Evolutionary conservation across 352 stramenopile species (phyloP).

Genomic region (Globisporangium uncinulatum): DNA sequence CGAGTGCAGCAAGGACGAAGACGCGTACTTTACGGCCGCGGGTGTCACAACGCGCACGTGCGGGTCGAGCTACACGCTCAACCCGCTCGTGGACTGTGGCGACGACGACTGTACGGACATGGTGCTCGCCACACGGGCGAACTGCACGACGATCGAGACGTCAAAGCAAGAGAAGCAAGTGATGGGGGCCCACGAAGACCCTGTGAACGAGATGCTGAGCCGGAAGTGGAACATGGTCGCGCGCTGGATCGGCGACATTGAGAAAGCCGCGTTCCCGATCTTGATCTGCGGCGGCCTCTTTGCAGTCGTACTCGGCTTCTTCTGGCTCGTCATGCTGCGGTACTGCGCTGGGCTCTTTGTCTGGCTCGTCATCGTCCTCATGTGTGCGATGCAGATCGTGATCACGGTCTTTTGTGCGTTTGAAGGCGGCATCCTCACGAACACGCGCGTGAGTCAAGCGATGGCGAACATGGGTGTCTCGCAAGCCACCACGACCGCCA

Average conservation of each 20-base stretch:
- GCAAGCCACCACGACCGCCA: slow-evolving; percentile 18
- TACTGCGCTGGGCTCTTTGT: slow-evolving; percentile 78
- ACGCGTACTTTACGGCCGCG: slow-evolving; percentile 21
- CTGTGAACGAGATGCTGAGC: slow-evolving; percentile 53
- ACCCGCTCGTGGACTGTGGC: slow-evolving; percentile 50
- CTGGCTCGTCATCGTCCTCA: slow-evolving; percentile 67
- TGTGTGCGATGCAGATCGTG: slow-evolving; percentile 57
- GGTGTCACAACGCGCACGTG: slow-evolving; percentile 27
- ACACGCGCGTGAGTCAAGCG: slow-evolving; percentile 33
- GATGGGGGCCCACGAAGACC: slow-evolving; percentile 33
- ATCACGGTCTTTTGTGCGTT: slow-evolving; percentile 77
- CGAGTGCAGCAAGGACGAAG: slow-evolving; percentile 47
- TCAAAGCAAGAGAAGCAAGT: slow-evolving; percentile 35
- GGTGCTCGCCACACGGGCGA: slow-evolving; percentile 28
- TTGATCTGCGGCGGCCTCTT: slow-evolving; percentile 69
- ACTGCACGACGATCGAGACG: slow-evolving; percentile 52
- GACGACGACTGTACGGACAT: slow-evolving; percentile 39
- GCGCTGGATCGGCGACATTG: slow-evolving; percentile 69
- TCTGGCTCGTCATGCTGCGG: slow-evolving; percentile 71
- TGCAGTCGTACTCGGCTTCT: slow-evolving; percentile 56
- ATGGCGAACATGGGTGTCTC: slow-evolving; percentile 52
- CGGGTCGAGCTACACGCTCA: slow-evolving; percentile 30
- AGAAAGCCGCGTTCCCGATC: slow-evolving; percentile 74
- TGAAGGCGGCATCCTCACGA: slow-evolving; percentile 57
- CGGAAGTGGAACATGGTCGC: slow-evolving; percentile 65